These are phyloP conservation scores for Pythium rhizo-oryzae DNA, from an alignment of 352 stramenopile species.

Conservation along the genomic window DNA sequence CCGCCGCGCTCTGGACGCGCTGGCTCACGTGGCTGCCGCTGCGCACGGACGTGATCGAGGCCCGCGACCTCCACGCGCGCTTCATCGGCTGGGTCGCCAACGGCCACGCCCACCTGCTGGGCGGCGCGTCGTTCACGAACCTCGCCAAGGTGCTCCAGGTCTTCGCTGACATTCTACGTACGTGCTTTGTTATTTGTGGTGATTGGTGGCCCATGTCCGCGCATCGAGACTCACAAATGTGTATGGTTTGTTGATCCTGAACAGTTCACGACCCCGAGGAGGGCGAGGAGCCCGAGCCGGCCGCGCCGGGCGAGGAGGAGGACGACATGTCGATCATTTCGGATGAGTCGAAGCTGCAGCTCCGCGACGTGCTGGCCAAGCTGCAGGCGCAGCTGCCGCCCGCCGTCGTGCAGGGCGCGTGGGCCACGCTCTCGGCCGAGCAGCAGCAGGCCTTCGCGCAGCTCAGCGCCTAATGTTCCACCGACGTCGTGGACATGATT, in stretches of 20 bases:
- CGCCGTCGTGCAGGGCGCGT: constrained; percentile 65
- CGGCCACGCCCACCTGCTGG: constrained; percentile 61
- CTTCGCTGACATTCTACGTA: constrained; percentile 76
- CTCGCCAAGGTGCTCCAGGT: constrained; percentile 71
- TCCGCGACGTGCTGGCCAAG: constrained; percentile 62
- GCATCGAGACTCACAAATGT: not conserved
- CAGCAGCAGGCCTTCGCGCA: constrained; percentile 74
- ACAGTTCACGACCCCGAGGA: constrained; percentile 68
- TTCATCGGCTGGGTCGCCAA: constrained; percentile 65
- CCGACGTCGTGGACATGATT: no score
- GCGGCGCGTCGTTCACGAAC: constrained; percentile 65
- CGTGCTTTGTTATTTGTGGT: constrained; percentile 25
- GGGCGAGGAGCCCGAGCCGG: constrained; percentile 44
- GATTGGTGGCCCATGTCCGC: not conserved
- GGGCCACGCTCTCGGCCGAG: constrained; percentile 65
- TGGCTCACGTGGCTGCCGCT: constrained; percentile 87
- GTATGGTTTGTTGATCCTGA: constrained; percentile 11
- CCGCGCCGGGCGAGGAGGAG: constrained; percentile 45
- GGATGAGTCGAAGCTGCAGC: constrained; percentile 55
- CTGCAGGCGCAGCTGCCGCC: constrained; percentile 71
- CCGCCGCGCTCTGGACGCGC: constrained; percentile 60
- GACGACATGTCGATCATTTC: constrained; percentile 76
- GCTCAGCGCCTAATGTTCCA: constrained; percentile 29
- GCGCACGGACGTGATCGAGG: constrained; percentile 77
- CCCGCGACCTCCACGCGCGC: constrained; percentile 72